Conservation (phyloP, 1,284 basidiomycete species). For the Pseudozyma tsukubaensis region DNA sequence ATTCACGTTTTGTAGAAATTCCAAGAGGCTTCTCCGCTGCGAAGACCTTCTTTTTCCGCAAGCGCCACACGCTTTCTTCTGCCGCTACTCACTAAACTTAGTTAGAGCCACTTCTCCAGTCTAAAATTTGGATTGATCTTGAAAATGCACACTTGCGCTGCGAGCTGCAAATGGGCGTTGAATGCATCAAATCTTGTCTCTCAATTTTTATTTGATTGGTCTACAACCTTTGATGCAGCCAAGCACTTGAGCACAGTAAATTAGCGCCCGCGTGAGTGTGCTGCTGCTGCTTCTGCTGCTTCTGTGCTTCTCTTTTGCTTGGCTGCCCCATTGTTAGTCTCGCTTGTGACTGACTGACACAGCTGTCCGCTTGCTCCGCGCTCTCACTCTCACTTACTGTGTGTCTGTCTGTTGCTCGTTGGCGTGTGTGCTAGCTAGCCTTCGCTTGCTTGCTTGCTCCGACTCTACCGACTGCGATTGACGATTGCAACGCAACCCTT, state of each 20-base stretch:
- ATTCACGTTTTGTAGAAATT: too few relatives aligned
- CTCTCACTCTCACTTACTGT: background rate
- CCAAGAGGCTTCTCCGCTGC: background rate
- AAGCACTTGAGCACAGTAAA: background rate
- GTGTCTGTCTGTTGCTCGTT: constrained; percentile 1
- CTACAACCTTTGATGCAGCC: background rate
- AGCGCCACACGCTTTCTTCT: too few relatives aligned
- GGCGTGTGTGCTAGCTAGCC: background rate
- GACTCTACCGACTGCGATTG: too few relatives aligned
- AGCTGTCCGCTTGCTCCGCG: background rate
- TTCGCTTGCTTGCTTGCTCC: background rate
- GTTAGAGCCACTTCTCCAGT: background rate
- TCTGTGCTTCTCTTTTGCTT: too few relatives aligned
- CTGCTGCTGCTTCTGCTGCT: too few relatives aligned
- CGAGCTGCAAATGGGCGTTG: constrained; percentile 11
- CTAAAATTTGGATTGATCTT: background rate
- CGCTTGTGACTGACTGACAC: background rate
- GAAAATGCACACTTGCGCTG: background rate
- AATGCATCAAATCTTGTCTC: constrained; percentile 1
- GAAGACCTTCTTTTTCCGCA: background rate
- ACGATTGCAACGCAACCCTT: too few relatives aligned
- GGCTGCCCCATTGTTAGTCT: too few relatives aligned
- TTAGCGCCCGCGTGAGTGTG: too few relatives aligned
- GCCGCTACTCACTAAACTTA: background rate
- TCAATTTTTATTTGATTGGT: background rate